These are phyloP conservation scores for Blepharisma japonicum DNA, from an alignment of 73 alveolate species.

Conservation along the genomic window DNA sequence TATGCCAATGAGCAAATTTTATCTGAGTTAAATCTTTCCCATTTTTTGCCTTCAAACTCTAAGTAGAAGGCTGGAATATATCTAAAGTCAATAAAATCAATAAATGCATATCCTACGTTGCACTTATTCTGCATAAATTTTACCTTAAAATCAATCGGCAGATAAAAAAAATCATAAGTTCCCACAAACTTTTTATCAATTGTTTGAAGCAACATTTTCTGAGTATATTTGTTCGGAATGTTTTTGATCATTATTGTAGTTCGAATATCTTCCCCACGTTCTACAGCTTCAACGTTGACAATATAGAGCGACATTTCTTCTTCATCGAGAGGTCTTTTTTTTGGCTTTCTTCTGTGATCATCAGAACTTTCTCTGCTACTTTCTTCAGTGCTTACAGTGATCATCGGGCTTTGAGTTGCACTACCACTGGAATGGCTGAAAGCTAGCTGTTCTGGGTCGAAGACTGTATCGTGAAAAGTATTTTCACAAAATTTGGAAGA, in stretches of 20 bases:
- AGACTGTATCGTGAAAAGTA: too few relatives aligned
- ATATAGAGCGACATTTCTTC: too few relatives aligned
- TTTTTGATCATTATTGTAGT: conserved; percentile 95
- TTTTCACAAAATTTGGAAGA: too few relatives aligned
- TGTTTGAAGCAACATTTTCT: conserved; percentile 64
- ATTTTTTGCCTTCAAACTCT: conserved; percentile 18
- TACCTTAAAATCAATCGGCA: conserved; percentile 73
- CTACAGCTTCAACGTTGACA: not conserved
- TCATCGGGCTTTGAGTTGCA: too few relatives aligned
- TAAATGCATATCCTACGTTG: conserved; percentile 94
- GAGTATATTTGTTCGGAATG: conserved; percentile 90
- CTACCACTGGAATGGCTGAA: too few relatives aligned
- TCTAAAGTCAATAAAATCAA: conserved; percentile 58
- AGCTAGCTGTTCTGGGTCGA: too few relatives aligned
- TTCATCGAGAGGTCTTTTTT: too few relatives aligned
- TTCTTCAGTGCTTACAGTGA: too few relatives aligned
- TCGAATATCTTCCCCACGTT: conserved; percentile 49
- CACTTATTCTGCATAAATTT: conserved; percentile 48
- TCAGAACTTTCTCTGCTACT: too few relatives aligned
- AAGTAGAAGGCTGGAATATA: not conserved
- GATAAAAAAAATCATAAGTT: conserved; percentile 62
- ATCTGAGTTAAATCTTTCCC: conserved; percentile 49
- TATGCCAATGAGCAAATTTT: conserved; percentile 73
- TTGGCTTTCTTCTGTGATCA: too few relatives aligned
- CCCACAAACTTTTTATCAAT: conserved; percentile 83